Evolutionary conservation across 1,139 yeast species (phyloP), one percentile per base, ranked within the genome.

Genomic region (Saccharomyces pastorianus): DNA sequence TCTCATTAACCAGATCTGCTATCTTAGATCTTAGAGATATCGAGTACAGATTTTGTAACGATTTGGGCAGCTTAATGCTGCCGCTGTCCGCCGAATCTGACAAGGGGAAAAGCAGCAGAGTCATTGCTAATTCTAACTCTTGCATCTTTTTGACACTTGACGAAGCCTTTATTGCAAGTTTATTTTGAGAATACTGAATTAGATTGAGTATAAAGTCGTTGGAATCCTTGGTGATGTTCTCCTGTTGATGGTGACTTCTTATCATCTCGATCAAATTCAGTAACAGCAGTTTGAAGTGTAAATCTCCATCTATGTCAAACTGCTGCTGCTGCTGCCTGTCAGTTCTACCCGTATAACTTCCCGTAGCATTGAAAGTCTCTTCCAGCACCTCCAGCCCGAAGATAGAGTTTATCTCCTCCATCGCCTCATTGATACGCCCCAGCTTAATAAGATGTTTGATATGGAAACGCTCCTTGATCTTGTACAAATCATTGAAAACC

Each of bases 71-170:
- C 56, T 74, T 74, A 13, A 59, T 56, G 17, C 56, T 50, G 6
- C 56, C 52, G 38, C 70, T 72, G 3, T 72, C 64, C 25, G 71
- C 65, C 28, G 66, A 67, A 69, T 73, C 55, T 20, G 58, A 54
- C 54, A 59, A 56, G 60, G 82, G 82, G 61, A 87, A 83, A 32
- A 85, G 71, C 49, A 78, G 56, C 52, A 83, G 72, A 53, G 89
- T 83, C 88, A 85, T 84, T 8, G 88, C 81, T 38, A 83, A 71
- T 63, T 85, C 91, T 58, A 85, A 71, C 59, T 85, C 88, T 57
- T 80, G 79, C 69, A 84, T 72, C 64, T 71, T 83, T 58, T 65
- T 72, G 67, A 65, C 71, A 66, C 68, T 84, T 69, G 71, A 74
- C 48, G 80, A 68, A 25, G 87, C 84, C 68, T 83, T 77, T 56